Percentiles rank a stretch among this genome's conserved stretches.
Conservation (phyloP, 106 monocot species). For the Dendrobium officinale region DNA sequence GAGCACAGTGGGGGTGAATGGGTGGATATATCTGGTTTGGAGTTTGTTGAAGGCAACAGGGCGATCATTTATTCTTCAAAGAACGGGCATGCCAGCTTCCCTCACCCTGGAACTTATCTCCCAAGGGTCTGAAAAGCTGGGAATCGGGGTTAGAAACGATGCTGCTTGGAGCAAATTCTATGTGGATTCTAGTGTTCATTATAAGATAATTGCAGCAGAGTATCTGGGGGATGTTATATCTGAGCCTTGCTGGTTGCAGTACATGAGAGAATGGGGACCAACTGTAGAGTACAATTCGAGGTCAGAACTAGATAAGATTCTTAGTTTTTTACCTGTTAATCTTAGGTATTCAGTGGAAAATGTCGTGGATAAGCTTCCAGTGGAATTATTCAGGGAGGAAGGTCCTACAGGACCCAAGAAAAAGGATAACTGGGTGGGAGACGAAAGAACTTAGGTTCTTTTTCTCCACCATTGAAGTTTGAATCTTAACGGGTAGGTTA, state of each 20-base stretch:
- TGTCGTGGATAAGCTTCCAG: conserved; percentile 70
- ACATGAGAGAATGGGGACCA: conserved; percentile 99
- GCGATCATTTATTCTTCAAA: conserved; percentile 79
- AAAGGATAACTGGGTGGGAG: conserved; percentile 93
- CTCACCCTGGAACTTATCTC: conserved; percentile 61
- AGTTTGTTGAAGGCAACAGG: conserved; percentile 67
- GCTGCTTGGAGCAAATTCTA: conserved; percentile 43
- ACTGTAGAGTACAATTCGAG: conserved; percentile 57
- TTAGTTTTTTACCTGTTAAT: conserved; percentile 61
- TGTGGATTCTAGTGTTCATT: conserved; percentile 73
- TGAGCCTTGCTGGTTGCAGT: conserved; percentile 91
- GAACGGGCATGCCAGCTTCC: conserved; percentile 84
- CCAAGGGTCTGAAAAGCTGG: conserved; percentile 71
- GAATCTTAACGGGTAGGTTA: no score
- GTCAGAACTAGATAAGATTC: conserved; percentile 76
- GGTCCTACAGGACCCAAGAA: conserved; percentile 95
- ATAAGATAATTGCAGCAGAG: conserved; percentile 74
- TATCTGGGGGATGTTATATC: conserved; percentile 63
- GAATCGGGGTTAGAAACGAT: conserved; percentile 91
- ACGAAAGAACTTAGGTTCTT: conserved; percentile 64
- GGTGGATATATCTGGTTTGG: conserved; percentile 64
- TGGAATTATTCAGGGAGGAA: conserved; percentile 85
- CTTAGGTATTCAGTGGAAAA: conserved; percentile 59
- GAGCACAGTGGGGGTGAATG: conserved; percentile 96
- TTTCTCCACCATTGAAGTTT: neutral